A percentile compares a stretch with the other conserved stretches of the same genome.
These are phyloP conservation scores for Naganishia cerealis DNA, from an alignment of 1,284 basidiomycete genomes.

Conservation along the genomic window DNA sequence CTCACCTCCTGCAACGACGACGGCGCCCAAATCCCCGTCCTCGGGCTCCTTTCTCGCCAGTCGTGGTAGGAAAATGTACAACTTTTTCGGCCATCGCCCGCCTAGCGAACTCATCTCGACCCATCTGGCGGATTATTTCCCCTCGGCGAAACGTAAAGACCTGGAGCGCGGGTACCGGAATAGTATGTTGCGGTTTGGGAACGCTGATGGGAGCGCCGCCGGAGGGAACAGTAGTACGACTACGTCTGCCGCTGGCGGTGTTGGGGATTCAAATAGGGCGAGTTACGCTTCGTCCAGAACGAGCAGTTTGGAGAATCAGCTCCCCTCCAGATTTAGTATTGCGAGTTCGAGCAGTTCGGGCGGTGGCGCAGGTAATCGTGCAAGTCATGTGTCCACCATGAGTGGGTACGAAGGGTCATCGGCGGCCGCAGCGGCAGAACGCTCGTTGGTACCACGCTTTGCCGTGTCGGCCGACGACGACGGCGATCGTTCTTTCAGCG, in stretches of 20 bases:
- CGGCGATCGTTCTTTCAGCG: conserved; percentile 19
- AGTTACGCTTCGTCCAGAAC: conserved; percentile 13
- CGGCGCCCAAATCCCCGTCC: conserved; percentile 46
- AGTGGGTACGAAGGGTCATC: conserved; percentile 36
- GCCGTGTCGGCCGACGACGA: conserved; percentile 44
- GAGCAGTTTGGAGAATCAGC: conserved; percentile 36
- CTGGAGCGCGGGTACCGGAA: conserved; percentile 76
- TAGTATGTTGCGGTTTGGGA: conserved; percentile 66
- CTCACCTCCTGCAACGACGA: conserved; percentile 32
- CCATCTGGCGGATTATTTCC: conserved; percentile 96
- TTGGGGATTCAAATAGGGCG: conserved; percentile 23
- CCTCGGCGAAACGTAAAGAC: conserved; percentile 83
- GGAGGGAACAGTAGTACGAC: neutral
- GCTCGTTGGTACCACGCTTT: conserved; percentile 39
- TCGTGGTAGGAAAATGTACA: conserved; percentile 66
- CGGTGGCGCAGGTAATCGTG: conserved; percentile 21
- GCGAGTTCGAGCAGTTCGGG: conserved; percentile 35
- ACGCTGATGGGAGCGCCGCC: neutral
- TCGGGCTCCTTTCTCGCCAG: conserved; percentile 48
- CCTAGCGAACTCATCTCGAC: conserved; percentile 94
- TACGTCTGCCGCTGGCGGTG: neutral
- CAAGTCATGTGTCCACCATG: conserved; percentile 38
- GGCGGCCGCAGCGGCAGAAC: conserved; percentile 32
- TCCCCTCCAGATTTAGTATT: conserved; percentile 33
- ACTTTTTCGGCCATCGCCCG: conserved; percentile 97